A percentile compares a stretch with the other conserved stretches of the same genome.
Evolutionary conservation across 2,329 filamentous ascomycete genomes (phyloP).

Genomic region (Xylaria multiplex): DNA sequence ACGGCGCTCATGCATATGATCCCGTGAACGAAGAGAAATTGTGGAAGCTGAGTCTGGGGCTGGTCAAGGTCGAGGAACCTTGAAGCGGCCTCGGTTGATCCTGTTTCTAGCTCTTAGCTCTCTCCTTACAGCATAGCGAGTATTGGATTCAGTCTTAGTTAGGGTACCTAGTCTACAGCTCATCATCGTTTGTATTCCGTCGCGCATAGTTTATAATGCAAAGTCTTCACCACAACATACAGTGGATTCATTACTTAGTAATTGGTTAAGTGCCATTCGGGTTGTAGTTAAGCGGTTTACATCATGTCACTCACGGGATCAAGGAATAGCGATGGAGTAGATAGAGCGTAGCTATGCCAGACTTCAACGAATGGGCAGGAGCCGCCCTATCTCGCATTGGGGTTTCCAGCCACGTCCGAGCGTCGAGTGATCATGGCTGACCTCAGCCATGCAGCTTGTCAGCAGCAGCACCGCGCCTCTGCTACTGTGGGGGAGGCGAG

Average conservation of each 20-base stretch:
- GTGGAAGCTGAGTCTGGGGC: constrained; percentile 27
- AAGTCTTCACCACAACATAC: background rate
- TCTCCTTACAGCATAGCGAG: background rate
- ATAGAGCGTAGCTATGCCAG: background rate
- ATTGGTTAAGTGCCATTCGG: background rate
- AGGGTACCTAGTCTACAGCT: background rate
- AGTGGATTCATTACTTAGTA: background rate
- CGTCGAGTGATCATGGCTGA: constrained; percentile 16
- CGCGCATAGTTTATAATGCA: background rate
- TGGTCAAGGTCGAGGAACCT: constrained; percentile 22
- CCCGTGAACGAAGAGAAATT: constrained; percentile 26
- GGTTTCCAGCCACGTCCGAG: background rate
- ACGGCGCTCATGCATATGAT: constrained; percentile 23
- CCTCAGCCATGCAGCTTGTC: constrained; percentile 2
- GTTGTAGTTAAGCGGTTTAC: background rate
- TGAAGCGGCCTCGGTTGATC: background rate
- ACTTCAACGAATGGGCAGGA: background rate
- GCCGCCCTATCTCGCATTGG: background rate
- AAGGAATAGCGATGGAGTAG: background rate
- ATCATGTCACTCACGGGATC: background rate
- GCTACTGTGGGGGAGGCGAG: background rate
- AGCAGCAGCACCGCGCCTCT: background rate
- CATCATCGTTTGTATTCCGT: background rate
- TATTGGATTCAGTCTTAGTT: background rate
- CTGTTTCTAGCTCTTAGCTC: background rate